Evolutionary conservation across 73 alveolate species (phyloP).

Genomic region (Stentor coeruleus): DNA sequence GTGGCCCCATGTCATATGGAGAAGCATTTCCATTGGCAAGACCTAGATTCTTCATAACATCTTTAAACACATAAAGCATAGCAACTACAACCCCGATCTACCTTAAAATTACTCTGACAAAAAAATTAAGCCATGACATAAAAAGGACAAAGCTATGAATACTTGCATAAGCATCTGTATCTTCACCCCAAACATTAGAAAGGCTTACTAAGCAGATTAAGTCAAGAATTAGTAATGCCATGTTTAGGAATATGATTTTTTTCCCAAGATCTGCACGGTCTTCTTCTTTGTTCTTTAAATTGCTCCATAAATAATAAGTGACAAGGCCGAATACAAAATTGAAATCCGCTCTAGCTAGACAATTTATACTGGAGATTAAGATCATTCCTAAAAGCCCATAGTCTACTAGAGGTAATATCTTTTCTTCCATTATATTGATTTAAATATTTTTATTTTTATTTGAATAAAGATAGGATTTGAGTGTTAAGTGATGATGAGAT

Average conservation of each 20-base stretch:
- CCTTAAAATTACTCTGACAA: too few relatives aligned
- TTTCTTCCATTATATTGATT: constrained; percentile 1
- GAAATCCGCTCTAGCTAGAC: background rate
- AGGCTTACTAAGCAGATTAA: background rate
- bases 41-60: too few relatives aligned
- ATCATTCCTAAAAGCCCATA: background rate
- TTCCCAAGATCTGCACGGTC: background rate
- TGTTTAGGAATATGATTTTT: background rate
- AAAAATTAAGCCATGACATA: background rate
- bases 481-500: too few relatives aligned
- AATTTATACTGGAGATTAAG: background rate
- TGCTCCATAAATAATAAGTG: background rate
- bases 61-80: background rate
- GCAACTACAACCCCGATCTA: background rate
- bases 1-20: too few relatives aligned
- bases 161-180: background rate
- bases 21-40: too few relatives aligned
- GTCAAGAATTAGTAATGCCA: background rate
- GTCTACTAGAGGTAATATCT: background rate
- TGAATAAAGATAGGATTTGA: too few relatives aligned
- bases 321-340: background rate
- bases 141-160: background rate
- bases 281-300: background rate
- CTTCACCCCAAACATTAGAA: background rate
- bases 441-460: too few relatives aligned